phyloP scores from a whole-genome alignment of 805 yeast species.

The Teunomyces atbi region DNA sequence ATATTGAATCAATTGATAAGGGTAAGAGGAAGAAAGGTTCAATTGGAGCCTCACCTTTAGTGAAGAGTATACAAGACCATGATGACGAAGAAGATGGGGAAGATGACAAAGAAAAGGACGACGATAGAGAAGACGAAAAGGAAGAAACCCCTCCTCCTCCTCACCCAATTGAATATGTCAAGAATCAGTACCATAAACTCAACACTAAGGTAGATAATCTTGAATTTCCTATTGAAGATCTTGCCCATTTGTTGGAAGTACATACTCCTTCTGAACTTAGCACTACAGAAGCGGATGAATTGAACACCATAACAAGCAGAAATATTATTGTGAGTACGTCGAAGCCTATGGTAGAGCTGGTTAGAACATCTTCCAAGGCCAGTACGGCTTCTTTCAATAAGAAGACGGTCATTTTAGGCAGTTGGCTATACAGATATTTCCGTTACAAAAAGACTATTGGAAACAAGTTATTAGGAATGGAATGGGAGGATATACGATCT shows the following conservation, averaged over 20 bases:
- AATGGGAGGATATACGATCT: constrained; percentile 43
- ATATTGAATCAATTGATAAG: background rate
- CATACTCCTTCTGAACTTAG: constrained; percentile 9
- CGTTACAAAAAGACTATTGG: constrained; percentile 34
- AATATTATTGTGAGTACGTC: constrained; percentile 20
- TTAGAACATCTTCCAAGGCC: constrained; percentile 22
- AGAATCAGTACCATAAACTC: background rate
- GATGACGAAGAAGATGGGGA: constrained; percentile 2
- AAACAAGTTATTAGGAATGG: constrained; percentile 38
- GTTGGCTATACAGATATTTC: constrained; percentile 35
- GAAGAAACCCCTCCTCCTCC: constrained; percentile 5
- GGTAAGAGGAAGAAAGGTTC: background rate
- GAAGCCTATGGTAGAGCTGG: constrained; percentile 27
- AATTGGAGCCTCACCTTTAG: background rate
- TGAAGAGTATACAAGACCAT: background rate
- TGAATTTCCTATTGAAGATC: constrained; percentile 24
- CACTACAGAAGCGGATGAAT: constrained; percentile 14
- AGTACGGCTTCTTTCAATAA: constrained; percentile 27
- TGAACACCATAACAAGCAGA: constrained; percentile 19
- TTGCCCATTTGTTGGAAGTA: constrained; percentile 13
- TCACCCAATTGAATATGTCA: constrained; percentile 3
- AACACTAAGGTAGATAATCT: constrained; percentile 3
- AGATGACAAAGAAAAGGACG: constrained; percentile 8
- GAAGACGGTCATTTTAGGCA: constrained; percentile 24
- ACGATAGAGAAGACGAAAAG: constrained; percentile 8